Base-by-base conservation (phyloP, 768 basidiomycete species). In the Boletus rufocinnamomeus region DNA sequence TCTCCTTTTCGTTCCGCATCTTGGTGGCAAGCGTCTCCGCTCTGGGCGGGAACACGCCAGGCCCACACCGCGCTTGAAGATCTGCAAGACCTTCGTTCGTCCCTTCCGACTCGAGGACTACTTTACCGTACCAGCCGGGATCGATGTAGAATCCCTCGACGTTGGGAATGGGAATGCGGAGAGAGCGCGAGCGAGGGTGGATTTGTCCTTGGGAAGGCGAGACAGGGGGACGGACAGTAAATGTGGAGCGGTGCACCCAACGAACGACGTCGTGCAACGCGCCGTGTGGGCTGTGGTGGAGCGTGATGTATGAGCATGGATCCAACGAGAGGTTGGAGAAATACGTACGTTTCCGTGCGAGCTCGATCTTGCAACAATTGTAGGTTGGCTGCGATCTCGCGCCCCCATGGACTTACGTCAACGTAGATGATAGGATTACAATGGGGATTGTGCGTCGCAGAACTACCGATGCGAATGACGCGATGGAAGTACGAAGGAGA, bases 401-500 rank as follows among this genome's bases (percentile, higher is more conserved):
- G 84, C 3, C 84, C 89, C 89, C 91, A 93, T 2, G 89, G 87
- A 28, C 80, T 75, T 32, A 94, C 72, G 72, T 95, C 89, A 58
- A 94, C 72, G 68, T 91, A 86, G 17, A 81, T 80, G 40, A 93
- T 79, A 0, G 83, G 86, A 64, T 87, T 87, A 23, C 78, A 80
- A 16, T 77, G 75, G 17, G 80, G 70, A 17, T 85, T 82, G 47
- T 66, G 62, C 30, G 58, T 47, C 28, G 65, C 54, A 51, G 64
- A 66, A 37, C 63, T 60, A n/a, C 69, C 72, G 0, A 84, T 86
- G 21, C 90, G 83, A 56, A 95, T 84, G 45, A 93, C 88, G 40
- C 88, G 84, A 70, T 94, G 90, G 78, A 93, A 95, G 74, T 93
- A 93, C 23, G 92, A 93, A 1, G 93, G 93, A 19, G 93, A 81